These are phyloP conservation scores for Vigna unguiculata DNA, from an alignment of 306 rosid genomes.

Conservation along the genomic window DNA sequence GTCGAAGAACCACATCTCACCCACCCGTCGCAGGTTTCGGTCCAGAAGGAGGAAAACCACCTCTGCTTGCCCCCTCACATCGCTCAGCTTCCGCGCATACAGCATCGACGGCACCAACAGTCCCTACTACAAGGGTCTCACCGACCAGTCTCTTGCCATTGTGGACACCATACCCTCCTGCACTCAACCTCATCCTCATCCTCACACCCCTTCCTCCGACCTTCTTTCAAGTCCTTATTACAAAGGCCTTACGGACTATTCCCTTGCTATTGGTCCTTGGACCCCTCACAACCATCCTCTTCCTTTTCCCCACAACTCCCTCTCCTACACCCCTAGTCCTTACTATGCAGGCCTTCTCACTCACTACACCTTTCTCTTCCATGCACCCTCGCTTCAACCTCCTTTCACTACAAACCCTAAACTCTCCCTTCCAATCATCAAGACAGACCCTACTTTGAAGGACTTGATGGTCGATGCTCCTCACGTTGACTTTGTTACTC, in stretches of 20 bases:
- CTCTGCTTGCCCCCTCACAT: background rate
- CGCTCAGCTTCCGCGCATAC: background rate
- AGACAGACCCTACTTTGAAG: background rate
- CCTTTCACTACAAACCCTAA: background rate
- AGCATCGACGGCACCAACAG: background rate
- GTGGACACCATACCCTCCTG: background rate
- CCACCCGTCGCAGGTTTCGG: background rate
- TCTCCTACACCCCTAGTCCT: conserved; percentile 28
- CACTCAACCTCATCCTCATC: background rate
- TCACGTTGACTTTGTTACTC: background rate
- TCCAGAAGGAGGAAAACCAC: conserved; percentile 10
- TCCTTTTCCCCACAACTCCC: background rate
- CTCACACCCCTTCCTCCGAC: background rate
- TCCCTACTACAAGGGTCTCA: conserved; percentile 51
- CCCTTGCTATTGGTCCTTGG: conserved; percentile 36
- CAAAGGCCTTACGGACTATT: conserved; percentile 51
- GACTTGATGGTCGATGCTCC: background rate
- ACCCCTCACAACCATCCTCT: background rate
- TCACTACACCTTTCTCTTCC: conserved; percentile 39
- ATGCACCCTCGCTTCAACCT: background rate
- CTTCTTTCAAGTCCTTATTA: conserved; percentile 46
- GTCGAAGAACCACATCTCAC: conserved; percentile 24
- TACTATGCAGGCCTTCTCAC: conserved; percentile 54
- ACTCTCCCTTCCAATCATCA: background rate
- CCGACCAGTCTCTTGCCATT: conserved; percentile 49